Percentiles rank a stretch among this genome's conserved stretches.
Conservation (phyloP, 768 basidiomycete species). For the Lepiota brunneoincarnata region DNA sequence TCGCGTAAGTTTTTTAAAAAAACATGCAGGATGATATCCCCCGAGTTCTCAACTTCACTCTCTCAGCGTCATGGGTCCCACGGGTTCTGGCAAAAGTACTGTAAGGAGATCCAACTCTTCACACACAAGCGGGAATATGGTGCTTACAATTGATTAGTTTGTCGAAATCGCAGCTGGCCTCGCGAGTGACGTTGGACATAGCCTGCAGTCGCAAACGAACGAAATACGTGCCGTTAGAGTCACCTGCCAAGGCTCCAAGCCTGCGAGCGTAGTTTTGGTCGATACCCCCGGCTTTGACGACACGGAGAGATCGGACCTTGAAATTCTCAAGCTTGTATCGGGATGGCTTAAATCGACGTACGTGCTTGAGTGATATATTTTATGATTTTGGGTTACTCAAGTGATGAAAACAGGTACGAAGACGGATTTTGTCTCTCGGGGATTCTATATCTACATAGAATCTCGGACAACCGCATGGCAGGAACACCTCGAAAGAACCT, state of each 20-base stretch:
- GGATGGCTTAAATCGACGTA: slow-evolving; percentile 21
- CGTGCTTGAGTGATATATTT: neutral
- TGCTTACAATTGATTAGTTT: slow-evolving; percentile 16
- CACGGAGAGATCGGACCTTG: slow-evolving; percentile 17
- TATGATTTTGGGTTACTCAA: neutral
- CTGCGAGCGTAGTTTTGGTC: slow-evolving; percentile 19
- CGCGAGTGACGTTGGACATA: slow-evolving; percentile 6
- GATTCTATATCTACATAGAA: slow-evolving; percentile 27
- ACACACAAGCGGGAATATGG: neutral
- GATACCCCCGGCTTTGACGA: slow-evolving; percentile 26
- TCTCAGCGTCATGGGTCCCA: slow-evolving; percentile 14
- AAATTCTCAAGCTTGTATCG: slow-evolving; percentile 20
- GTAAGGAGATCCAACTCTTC: slow-evolving; percentile 3
- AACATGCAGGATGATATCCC: neutral
- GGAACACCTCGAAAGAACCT: slow-evolving; percentile 44
- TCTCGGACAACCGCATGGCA: slow-evolving; percentile 36
- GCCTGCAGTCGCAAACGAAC: slow-evolving; percentile 18
- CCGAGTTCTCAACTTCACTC: neutral
- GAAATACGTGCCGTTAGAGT: slow-evolving; percentile 17
- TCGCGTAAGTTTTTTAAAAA: too few species aligned
- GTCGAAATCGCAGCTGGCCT: slow-evolving; percentile 21
- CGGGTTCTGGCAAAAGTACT: slow-evolving; percentile 15
- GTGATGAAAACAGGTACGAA: slow-evolving; percentile 20
- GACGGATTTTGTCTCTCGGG: slow-evolving; percentile 25
- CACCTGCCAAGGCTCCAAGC: slow-evolving; percentile 13